These are phyloP conservation scores for Trypanosoma melophagium DNA, from an alignment of 208 protist species.

Conservation along the genomic window DNA sequence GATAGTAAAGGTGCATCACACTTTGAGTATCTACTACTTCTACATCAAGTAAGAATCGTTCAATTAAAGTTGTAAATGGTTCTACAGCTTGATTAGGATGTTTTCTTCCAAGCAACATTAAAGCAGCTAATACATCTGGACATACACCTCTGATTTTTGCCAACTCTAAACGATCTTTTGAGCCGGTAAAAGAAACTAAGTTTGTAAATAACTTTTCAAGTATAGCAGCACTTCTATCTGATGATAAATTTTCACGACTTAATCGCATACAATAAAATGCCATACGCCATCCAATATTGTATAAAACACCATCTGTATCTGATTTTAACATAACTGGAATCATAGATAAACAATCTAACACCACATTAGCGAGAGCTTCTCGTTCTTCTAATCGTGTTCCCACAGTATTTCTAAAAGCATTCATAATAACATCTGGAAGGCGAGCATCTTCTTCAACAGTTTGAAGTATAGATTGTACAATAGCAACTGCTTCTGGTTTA, in stretches of 20 bases:
- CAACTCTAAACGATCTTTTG: constrained; percentile 37
- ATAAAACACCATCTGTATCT: constrained; percentile 39
- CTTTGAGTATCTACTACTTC: constrained; percentile 31
- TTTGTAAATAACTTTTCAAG: constrained; percentile 41
- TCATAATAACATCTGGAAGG: constrained; percentile 42
- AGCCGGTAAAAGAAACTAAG: constrained; percentile 43
- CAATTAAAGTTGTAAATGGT: constrained; percentile 46
- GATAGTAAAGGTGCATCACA: constrained; percentile 55
- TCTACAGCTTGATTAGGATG: constrained; percentile 49
- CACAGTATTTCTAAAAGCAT: constrained; percentile 37
- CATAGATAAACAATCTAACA: constrained; percentile 35
- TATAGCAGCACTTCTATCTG: constrained; percentile 18
- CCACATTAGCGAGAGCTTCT: constrained; percentile 14
- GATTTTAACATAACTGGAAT: constrained; percentile 67
- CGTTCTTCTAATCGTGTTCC: constrained; percentile 28
- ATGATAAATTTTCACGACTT: constrained; percentile 16
- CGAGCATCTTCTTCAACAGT: constrained; percentile 60
- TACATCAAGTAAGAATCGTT: constrained; percentile 56
- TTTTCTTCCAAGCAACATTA: constrained; percentile 51
- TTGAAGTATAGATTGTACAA: constrained; percentile 62
- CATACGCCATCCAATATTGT: constrained; percentile 65
- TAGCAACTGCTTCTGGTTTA: constrained; percentile 47
- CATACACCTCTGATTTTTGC: constrained; percentile 48
- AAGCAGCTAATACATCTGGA: constrained; percentile 49
- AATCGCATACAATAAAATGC: constrained; percentile 56